Percentiles rank a stretch among this genome's conserved stretches.
Conservation (phyloP, 2,329 filamentous ascomycete genomes). For the Cytospora piceicola region DNA sequence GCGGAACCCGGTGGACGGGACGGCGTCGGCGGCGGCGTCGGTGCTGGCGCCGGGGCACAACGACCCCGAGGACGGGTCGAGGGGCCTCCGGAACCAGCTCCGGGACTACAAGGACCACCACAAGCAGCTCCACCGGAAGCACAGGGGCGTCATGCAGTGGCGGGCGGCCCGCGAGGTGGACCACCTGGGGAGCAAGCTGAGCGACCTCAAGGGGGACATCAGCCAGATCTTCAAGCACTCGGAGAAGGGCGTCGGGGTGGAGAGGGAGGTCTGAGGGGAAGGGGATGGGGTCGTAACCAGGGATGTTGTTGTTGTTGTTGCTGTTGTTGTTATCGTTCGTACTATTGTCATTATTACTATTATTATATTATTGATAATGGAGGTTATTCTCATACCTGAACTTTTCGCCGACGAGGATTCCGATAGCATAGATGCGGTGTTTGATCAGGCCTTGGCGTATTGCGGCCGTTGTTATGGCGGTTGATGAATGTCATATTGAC, state of each 20-base stretch:
- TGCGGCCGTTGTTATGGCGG: too few relatives aligned
- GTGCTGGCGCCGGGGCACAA: conserved; percentile 37
- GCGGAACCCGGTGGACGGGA: conserved; percentile 29
- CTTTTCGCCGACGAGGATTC: too few relatives aligned
- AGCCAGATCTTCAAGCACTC: conserved; percentile 62
- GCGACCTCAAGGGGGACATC: conserved; percentile 62
- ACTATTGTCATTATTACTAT: too few relatives aligned
- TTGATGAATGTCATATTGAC: too few relatives aligned
- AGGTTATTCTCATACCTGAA: too few relatives aligned
- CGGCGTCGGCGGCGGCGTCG: conserved; percentile 30
- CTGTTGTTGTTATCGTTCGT: too few relatives aligned
- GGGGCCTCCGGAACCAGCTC: conserved; percentile 54
- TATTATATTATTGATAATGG: too few relatives aligned
- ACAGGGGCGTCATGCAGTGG: conserved; percentile 77
- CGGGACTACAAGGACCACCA: conserved; percentile 64
- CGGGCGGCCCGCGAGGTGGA: conserved; percentile 55
- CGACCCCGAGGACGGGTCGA: conserved; percentile 46
- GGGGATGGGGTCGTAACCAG: neutral
- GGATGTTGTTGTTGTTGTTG: too few relatives aligned
- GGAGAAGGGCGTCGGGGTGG: conserved; percentile 62
- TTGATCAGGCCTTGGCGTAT: too few relatives aligned
- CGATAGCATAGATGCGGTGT: too few relatives aligned
- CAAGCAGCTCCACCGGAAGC: conserved; percentile 65
- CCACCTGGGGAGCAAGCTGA: conserved; percentile 54
- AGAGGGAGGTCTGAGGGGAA: conserved; percentile 67